Evolutionary conservation across 352 stramenopile species (phyloP).

Genomic region (Detonula confervacea): DNA sequence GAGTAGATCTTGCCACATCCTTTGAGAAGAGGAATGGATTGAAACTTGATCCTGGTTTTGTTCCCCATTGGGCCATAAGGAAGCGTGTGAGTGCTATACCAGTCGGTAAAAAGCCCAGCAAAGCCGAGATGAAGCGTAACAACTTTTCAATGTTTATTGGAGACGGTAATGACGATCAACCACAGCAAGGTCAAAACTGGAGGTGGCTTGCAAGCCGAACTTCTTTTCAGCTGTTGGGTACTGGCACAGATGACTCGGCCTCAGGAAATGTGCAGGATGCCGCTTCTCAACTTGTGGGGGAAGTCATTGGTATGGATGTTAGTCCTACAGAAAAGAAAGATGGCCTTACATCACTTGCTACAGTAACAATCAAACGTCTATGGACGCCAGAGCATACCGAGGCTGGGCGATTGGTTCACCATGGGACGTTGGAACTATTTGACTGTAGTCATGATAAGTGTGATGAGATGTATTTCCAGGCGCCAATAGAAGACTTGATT

Average conservation of each 20-base stretch:
- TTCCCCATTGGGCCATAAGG: constrained; percentile 65
- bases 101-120: constrained; percentile 27
- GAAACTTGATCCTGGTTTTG: constrained; percentile 21
- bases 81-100: constrained; percentile 55
- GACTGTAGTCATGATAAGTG: constrained; percentile 25
- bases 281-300: constrained; percentile 59
- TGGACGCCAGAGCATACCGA: constrained; percentile 71
- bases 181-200: constrained; percentile 75
- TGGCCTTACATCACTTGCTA: constrained; percentile 51
- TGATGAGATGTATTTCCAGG: constrained; percentile 50
- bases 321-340: constrained; percentile 16
- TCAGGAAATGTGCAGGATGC: constrained; percentile 23
- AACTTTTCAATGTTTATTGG: constrained; percentile 62
- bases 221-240: neutral
- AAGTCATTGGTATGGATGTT: constrained; percentile 67
- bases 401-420: constrained; percentile 41
- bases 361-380: constrained; percentile 65
- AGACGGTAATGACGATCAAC: constrained; percentile 64
- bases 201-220: constrained; percentile 61
- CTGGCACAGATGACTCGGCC: neutral
- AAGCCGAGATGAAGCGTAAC: constrained; percentile 26
- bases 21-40: constrained; percentile 34
- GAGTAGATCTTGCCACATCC: constrained; percentile 41
- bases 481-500: constrained; percentile 70
- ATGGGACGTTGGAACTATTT: constrained; percentile 59